Conservation (phyloP, 2,329 filamentous ascomycete species). For the Gliomastix tumulicola region DNA sequence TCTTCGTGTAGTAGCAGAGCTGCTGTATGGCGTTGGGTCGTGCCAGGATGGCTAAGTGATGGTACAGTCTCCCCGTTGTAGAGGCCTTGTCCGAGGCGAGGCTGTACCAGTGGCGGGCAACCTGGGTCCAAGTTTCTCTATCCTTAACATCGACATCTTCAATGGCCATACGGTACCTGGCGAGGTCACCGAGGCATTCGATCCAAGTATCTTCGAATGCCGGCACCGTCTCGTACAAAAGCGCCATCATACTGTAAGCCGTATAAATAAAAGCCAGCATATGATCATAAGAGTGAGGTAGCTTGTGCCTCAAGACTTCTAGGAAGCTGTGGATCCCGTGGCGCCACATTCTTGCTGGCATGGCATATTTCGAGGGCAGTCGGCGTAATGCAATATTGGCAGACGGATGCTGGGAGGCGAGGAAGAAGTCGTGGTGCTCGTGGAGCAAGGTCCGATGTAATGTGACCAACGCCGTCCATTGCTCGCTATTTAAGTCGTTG, state of each 20-base stretch:
- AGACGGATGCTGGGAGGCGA: conserved; percentile 80
- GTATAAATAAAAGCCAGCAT: conserved; percentile 90
- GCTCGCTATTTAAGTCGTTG: conserved; percentile 52
- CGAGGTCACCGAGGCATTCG: conserved; percentile 83
- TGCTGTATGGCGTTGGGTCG: conserved; percentile 64
- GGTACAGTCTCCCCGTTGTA: conserved; percentile 71
- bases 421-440: conserved; percentile 80
- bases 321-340: conserved; percentile 85
- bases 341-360: conserved; percentile 92
- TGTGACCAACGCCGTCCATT: conserved; percentile 80
- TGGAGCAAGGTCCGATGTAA: conserved; percentile 75
- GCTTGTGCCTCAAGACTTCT: conserved; percentile 64
- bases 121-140: conserved; percentile 73
- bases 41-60: conserved; percentile 78
- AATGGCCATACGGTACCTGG: conserved; percentile 81
- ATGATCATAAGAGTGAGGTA: conserved; percentile 74
- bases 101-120: conserved; percentile 78
- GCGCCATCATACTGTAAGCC: conserved; percentile 82
- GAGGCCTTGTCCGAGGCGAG: conserved; percentile 74
- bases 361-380: conserved; percentile 74
- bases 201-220: conserved; percentile 87
- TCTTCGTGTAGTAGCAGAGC: conserved; percentile 65
- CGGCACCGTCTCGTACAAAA: conserved; percentile 79
- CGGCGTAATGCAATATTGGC: conserved; percentile 60
- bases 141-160: conserved; percentile 74